These are phyloP conservation scores for Cryptococcus sp. DNA, from an alignment of 1,284 basidiomycete genomes.

Conservation along the genomic window DNA sequence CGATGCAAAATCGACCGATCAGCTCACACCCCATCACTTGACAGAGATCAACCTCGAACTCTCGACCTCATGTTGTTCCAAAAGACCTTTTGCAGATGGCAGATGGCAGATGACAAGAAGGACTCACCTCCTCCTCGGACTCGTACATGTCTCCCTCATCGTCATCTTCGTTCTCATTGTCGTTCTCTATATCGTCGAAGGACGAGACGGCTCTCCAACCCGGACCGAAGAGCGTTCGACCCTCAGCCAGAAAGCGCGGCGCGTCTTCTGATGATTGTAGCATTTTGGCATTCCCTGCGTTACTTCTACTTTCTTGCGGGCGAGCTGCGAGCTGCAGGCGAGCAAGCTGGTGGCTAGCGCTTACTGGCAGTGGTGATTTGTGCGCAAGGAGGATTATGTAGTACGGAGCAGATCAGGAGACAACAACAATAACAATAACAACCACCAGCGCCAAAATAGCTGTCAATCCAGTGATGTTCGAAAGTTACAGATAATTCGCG, in stretches of 20 bases:
- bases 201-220: slow-evolving; percentile 44
- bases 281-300: slow-evolving; percentile 1
- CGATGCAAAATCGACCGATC: slow-evolving; percentile 9
- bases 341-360: too few species aligned
- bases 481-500: too few species aligned
- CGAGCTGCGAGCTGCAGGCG: too few species aligned
- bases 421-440: too few species aligned
- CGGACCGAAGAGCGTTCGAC: slow-evolving; percentile 26
- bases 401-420: too few species aligned
- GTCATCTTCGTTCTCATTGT: slow-evolving; percentile 34
- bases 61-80: too few species aligned
- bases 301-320: neutral
- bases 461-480: too few species aligned
- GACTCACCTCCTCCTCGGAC: slow-evolving; percentile 43
- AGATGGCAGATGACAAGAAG: neutral
- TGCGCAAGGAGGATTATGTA: too few species aligned
- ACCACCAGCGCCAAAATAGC: too few species aligned
- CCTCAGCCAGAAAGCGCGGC: slow-evolving; percentile 3
- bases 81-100: too few species aligned
- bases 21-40: neutral
- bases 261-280: slow-evolving; percentile 12
- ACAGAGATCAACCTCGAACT: neutral
- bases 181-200: slow-evolving; percentile 41
- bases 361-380: too few species aligned
- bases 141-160: slow-evolving; percentile 31